These are phyloP conservation scores for Colletotrichum tanaceti DNA, from an alignment of 2,329 filamentous ascomycete species.

Conservation along the genomic window DNA sequence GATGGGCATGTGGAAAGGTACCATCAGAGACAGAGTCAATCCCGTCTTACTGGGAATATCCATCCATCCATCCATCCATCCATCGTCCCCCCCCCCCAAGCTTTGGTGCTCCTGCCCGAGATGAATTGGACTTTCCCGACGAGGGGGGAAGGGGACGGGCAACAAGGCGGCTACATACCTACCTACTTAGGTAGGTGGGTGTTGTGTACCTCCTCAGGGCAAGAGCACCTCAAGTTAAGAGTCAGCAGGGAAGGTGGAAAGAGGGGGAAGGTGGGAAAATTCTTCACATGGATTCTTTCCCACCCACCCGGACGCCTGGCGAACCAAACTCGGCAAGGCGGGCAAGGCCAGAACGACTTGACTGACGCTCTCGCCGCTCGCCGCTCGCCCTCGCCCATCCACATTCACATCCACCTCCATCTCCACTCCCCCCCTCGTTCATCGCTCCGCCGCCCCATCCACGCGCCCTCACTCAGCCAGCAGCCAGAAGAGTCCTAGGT, in stretches of 20 bases:
- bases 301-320: background rate
- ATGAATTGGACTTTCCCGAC: background rate
- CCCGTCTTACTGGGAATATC: too few relatives aligned
- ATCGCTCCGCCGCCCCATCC: conserved; percentile 8
- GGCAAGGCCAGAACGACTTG: background rate
- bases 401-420: conserved; percentile 1
- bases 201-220: too few relatives aligned
- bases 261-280: conserved; percentile 12
- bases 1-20: too few relatives aligned
- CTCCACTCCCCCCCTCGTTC: background rate
- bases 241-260: conserved; percentile 37
- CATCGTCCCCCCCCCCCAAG: background rate
- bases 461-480: background rate
- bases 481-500: too few relatives aligned
- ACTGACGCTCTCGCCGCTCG: too few relatives aligned
- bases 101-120: background rate
- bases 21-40: too few relatives aligned
- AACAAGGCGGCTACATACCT: too few relatives aligned
- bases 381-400: background rate
- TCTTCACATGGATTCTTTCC: conserved; percentile 37
- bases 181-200: too few relatives aligned
- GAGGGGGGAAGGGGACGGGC: too few relatives aligned
- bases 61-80: too few relatives aligned
- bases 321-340: background rate
- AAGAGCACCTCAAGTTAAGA: background rate